Percentiles rank a stretch among this genome's conserved stretches.
phyloP scores from a whole-genome alignment of 2,329 filamentous ascomycete genomes.

The Alternaria dauci region DNA sequence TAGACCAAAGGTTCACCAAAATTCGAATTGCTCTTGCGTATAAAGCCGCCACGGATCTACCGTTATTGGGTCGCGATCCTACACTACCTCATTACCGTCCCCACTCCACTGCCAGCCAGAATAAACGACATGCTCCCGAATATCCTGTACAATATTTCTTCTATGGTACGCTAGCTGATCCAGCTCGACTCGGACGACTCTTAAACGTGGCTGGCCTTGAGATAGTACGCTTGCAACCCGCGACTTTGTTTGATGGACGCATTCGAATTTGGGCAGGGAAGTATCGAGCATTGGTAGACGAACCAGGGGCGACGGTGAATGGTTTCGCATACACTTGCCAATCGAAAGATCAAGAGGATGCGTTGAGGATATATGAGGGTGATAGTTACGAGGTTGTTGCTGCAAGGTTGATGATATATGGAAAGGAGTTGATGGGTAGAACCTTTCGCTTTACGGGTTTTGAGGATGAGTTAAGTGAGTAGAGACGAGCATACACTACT shows the following conservation, averaged over 20 bases:
- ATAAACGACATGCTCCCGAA: accelerated
- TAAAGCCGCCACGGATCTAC: not conserved
- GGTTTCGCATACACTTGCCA: not conserved
- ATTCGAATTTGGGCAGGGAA: not conserved
- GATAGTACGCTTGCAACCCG: not conserved
- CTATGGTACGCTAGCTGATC: not conserved
- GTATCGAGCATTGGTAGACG: not conserved
- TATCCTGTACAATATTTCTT: not conserved
- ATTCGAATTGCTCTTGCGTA: not conserved
- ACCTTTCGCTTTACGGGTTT: not conserved
- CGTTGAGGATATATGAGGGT: not conserved
- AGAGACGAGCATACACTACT: not conserved
- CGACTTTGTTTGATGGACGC: not conserved
- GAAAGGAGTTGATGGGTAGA: not conserved
- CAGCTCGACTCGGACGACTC: not conserved
- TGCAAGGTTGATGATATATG: not conserved
- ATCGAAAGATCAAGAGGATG: not conserved
- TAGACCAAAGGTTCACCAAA: not conserved
- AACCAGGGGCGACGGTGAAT: not conserved
- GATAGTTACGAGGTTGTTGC: not conserved
- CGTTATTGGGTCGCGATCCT: not conserved
- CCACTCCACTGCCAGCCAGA: not conserved
- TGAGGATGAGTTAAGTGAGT: not conserved
- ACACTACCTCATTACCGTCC: not conserved
- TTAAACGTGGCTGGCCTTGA: not conserved